Percentiles rank a stretch among this genome's conserved stretches.
Evolutionary conservation across 2,329 filamentous ascomycete genomes (phyloP).

Genomic region (Sporothrix mexicana): DNA sequence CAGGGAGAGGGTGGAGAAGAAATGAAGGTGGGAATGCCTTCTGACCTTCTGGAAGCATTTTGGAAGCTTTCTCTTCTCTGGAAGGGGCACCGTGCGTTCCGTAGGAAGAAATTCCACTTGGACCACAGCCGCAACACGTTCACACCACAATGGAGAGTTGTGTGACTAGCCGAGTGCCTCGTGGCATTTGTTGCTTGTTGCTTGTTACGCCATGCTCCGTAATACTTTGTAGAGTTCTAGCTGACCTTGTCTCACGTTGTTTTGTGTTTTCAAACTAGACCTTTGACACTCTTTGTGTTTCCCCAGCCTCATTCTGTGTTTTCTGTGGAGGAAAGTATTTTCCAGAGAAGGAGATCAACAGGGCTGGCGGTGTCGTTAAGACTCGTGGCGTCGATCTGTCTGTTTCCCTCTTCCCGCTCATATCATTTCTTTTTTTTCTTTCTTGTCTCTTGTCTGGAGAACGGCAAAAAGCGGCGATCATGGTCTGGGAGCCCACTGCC

Average conservation of each 20-base stretch:
- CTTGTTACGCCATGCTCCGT: too few species aligned
- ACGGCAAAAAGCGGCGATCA: background rate
- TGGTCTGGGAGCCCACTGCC: constrained; percentile 6
- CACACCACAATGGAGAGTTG: background rate
- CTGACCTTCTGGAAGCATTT: constrained; percentile 25
- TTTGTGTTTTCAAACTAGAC: background rate
- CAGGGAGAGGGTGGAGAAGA: background rate
- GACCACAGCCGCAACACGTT: constrained; percentile 2
- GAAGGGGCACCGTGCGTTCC: constrained; percentile 10
- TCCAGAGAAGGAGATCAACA: background rate
- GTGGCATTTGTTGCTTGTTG: background rate
- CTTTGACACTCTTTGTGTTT: constrained; percentile 26
- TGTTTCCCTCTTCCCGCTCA: background rate
- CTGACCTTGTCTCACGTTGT: constrained; percentile 8
- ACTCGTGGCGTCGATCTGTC: background rate
- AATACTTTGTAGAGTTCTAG: background rate
- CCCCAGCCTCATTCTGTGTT: constrained; percentile 5
- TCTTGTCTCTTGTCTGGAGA: background rate
- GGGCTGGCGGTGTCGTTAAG: background rate
- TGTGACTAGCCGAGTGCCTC: background rate
- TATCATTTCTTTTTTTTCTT: background rate
- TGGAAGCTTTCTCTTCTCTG: constrained; percentile 7
- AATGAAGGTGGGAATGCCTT: background rate
- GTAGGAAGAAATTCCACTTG: constrained; percentile 13
- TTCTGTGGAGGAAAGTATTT: too few species aligned